These are phyloP conservation scores for Rutstroemia sydowiana DNA, from an alignment of 2,329 filamentous ascomycete genomes.

Conservation along the genomic window DNA sequence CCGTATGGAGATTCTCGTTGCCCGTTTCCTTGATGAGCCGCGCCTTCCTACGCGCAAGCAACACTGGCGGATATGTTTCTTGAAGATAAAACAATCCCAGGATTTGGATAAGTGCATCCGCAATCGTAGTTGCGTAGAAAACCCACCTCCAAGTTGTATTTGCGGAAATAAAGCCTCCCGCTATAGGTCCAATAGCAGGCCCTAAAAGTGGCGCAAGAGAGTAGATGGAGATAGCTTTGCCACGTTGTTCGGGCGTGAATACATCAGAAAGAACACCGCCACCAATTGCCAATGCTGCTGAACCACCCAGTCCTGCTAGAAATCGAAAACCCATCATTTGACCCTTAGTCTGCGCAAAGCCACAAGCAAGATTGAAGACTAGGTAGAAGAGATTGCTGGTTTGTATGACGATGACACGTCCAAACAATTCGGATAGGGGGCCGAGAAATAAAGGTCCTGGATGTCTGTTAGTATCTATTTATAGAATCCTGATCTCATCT, in stretches of 20 bases:
- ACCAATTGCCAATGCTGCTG: constrained; percentile 40
- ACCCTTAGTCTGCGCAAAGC: constrained; percentile 37
- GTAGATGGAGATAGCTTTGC: constrained; percentile 33
- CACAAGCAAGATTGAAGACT: constrained; percentile 46
- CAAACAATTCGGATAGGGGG: constrained; percentile 46
- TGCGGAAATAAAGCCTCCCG: constrained; percentile 43
- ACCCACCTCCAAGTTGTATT: constrained; percentile 46
- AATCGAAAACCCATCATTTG: constrained; percentile 40
- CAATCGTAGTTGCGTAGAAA: constrained; percentile 43
- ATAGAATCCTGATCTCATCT: background rate
- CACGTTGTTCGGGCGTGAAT: constrained; percentile 41
- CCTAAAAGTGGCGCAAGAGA: constrained; percentile 29
- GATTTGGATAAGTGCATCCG: constrained; percentile 36
- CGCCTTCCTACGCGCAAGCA: constrained; percentile 38
- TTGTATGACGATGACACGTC: constrained; percentile 37
- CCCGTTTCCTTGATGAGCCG: constrained; percentile 43
- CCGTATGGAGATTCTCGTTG: constrained; percentile 39
- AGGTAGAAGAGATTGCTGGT: constrained; percentile 43
- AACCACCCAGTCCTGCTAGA: constrained; percentile 42
- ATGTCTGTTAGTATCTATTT: constrained; percentile 19
- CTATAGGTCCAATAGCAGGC: constrained; percentile 35
- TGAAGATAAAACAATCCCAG: constrained; percentile 36
- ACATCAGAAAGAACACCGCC: constrained; percentile 37
- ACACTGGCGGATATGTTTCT: constrained; percentile 43
- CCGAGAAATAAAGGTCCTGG: constrained; percentile 50